Evolutionary conservation across 2,329 filamentous ascomycete species (phyloP).

Genomic region (Penicillium sp.): DNA sequence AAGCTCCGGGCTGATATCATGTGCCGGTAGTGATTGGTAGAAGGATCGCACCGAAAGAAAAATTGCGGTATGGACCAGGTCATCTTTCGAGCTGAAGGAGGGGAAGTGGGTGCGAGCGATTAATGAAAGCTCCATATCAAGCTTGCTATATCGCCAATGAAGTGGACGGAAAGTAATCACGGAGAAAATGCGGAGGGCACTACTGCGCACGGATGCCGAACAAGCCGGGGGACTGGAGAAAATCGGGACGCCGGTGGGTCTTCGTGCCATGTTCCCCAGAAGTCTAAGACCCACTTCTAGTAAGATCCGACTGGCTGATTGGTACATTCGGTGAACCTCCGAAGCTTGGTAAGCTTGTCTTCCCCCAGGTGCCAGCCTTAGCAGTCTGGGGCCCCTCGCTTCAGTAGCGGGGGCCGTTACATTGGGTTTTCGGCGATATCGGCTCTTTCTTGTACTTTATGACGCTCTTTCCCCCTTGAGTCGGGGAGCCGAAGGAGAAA

Average conservation of each 20-base stretch:
- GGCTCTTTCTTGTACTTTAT: not conserved
- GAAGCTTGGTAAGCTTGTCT: constrained; percentile 8
- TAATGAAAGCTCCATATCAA: not conserved
- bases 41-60: not conserved
- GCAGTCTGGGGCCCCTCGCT: constrained; percentile 3
- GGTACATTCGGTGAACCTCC: not conserved
- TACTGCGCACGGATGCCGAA: not conserved
- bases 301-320: not conserved
- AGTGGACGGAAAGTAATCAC: not conserved
- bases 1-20: not conserved
- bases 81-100: not conserved
- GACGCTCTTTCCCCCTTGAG: not conserved
- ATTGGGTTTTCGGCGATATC: not conserved
- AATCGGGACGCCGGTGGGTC: not conserved
- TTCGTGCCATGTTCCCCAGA: not conserved
- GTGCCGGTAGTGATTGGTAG: not conserved
- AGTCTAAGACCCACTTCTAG: not conserved
- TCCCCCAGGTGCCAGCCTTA: not conserved
- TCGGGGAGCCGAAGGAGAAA: not conserved
- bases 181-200: not conserved
- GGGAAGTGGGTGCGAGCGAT: not conserved
- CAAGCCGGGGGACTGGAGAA: not conserved
- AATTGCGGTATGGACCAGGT: not conserved
- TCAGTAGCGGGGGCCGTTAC: not conserved
- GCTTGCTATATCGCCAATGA: not conserved